Conservation (phyloP, 2,329 filamentous ascomycete genomes). For the Aspergillus fructus region DNA sequence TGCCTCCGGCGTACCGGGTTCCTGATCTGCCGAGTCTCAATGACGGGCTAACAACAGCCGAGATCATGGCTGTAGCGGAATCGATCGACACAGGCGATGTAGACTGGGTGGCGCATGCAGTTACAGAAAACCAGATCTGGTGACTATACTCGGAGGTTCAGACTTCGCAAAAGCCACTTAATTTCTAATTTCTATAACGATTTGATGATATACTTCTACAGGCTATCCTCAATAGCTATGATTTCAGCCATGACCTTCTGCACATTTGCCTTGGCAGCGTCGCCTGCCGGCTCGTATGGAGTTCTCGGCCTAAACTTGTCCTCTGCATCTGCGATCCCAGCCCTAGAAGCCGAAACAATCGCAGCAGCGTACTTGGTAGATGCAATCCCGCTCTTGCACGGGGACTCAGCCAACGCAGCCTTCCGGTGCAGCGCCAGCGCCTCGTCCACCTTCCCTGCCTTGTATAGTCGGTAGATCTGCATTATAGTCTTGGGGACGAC, state of each 20-base stretch:
- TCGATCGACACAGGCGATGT: slow-evolving; percentile 48
- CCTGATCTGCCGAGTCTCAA: slow-evolving; percentile 22
- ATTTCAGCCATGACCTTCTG: slow-evolving; percentile 41
- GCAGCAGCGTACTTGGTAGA: slow-evolving; percentile 66
- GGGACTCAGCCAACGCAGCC: slow-evolving; percentile 64
- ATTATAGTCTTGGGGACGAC: slow-evolving; percentile 57
- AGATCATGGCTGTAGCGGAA: slow-evolving; percentile 51
- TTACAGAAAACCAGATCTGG: slow-evolving; percentile 48
- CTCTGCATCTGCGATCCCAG: slow-evolving; percentile 61
- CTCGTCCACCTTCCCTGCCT: slow-evolving; percentile 56
- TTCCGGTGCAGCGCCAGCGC: slow-evolving; percentile 61
- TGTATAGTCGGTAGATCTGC: slow-evolving; percentile 61
- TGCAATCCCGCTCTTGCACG: slow-evolving; percentile 66
- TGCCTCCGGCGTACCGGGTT: slow-evolving; percentile 5
- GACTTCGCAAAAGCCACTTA: background rate
- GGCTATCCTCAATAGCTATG: slow-evolving; percentile 38
- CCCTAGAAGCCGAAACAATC: slow-evolving; percentile 57
- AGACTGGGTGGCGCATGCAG: slow-evolving; percentile 50
- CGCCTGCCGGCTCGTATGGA: slow-evolving; percentile 56
- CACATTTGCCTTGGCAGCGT: slow-evolving; percentile 45
- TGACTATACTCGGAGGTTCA: slow-evolving; percentile 10
- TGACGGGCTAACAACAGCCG: slow-evolving; percentile 44
- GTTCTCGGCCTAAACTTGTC: slow-evolving; percentile 58
- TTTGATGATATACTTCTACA: slow-evolving; percentile 2
- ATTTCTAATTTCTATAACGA: background rate